phyloP scores from a whole-genome alignment of 2,329 filamentous ascomycete species.

The Neofusicoccum kwambonambiense region DNA sequence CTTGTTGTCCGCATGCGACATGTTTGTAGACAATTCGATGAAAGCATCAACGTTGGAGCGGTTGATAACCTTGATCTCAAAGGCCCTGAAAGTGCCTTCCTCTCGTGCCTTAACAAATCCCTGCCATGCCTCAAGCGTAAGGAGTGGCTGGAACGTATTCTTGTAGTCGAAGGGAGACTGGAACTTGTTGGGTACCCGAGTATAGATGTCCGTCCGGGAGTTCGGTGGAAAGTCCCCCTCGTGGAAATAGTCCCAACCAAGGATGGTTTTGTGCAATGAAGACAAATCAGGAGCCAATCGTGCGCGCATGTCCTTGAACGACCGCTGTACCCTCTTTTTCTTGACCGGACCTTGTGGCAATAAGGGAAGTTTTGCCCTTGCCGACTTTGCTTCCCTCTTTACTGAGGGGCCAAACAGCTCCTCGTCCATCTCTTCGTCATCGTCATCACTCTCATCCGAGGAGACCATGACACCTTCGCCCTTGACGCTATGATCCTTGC shows the following conservation, averaged over 20 bases:
- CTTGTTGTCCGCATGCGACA: constrained; percentile 68
- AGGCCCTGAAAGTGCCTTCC: constrained; percentile 75
- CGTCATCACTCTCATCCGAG: constrained; percentile 63
- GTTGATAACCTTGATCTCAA: constrained; percentile 84
- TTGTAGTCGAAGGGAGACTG: constrained; percentile 76
- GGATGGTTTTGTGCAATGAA: constrained; percentile 76
- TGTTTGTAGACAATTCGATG: constrained; percentile 82
- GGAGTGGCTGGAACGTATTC: constrained; percentile 82
- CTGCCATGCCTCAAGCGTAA: constrained; percentile 94
- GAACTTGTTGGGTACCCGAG: constrained; percentile 75
- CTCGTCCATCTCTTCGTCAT: constrained; percentile 59
- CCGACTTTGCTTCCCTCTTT: constrained; percentile 43
- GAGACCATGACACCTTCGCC: constrained; percentile 90
- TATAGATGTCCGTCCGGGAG: constrained; percentile 67
- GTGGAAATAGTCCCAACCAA: constrained; percentile 95
- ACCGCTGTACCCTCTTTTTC: constrained; percentile 76
- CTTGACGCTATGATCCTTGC: constrained; percentile 73
- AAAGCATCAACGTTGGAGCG: constrained; percentile 90
- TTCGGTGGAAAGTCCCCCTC: constrained; percentile 79
- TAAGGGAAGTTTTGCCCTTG: constrained; percentile 43
- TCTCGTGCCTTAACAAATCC: constrained; percentile 88
- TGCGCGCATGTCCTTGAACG: constrained; percentile 90
- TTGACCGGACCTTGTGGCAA: constrained; percentile 72
- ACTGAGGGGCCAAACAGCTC: constrained; percentile 64
- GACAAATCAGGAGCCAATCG: constrained; percentile 87